Base-by-base conservation (phyloP, 352 stramenopile genomes). In the Phytophthora megakarya region DNA sequence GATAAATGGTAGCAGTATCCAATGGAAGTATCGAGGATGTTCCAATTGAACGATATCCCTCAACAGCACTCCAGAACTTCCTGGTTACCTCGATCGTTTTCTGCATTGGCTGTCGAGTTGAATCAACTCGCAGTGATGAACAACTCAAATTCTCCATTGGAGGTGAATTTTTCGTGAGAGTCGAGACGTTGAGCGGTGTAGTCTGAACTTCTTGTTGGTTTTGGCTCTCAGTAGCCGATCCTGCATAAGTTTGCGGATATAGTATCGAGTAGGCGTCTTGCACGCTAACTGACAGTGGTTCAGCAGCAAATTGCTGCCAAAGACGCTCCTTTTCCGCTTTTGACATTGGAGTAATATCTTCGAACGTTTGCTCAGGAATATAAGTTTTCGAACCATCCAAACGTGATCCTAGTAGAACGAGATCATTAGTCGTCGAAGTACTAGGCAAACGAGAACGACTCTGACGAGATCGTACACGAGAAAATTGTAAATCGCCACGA, bases 51-150 rank as follows among this genome's bases (percentile, higher is more conserved):
- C 75, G 76, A 54, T 78, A 89, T 0, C 80, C 78, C 67, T 89
- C 78, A 3, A 89, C 71, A 8, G 78, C 78, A 48, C 78, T 86
- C 82, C 82, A 91, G 53, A 91, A 91, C 48, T 76, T 79, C 56
- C 69, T 74, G 48, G 81, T 57, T 2, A 70, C 49, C 4, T 76
- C 54, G 2, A 83, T 63, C 1, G 69, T 48, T 12, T 65, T 61
- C 11, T 65, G 48, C 12, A 47, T 12, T 22, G 53, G 44, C 11
- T 73, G 19, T 13, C 33, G 52, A 28, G 43, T 61, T 2, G 65
- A 37, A 37, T 61, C 48, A 5, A 67, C 60, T 13, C 59, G 39
- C 30, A 70, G 28, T 11, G 55, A 9, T 18, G 35, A 19, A 11
- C 37, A 15, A 26, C 33, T 52, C n/a, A 46, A 37, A 7, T 50